Evolutionary conservation across 2,329 filamentous ascomycete genomes (phyloP).

Genomic region (Diplodia intermedia): DNA sequence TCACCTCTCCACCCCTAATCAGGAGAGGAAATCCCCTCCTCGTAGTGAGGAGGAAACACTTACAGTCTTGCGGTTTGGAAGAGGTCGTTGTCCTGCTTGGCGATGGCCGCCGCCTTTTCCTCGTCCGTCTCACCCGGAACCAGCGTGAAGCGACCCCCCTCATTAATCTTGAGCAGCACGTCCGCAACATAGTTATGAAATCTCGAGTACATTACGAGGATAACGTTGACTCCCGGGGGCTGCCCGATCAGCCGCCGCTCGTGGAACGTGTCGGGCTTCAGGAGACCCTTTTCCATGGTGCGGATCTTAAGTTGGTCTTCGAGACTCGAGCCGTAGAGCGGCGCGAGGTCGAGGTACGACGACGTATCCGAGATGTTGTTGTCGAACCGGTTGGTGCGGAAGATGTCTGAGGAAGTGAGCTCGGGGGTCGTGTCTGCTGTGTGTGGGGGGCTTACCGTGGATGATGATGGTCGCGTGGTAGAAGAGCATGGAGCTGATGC

Average conservation of each 20-base stretch:
- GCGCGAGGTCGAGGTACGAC: constrained; percentile 57
- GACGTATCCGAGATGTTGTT: constrained; percentile 49
- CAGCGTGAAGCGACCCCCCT: constrained; percentile 48
- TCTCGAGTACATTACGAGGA: constrained; percentile 48
- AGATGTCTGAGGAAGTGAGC: constrained; percentile 46
- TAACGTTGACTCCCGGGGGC: constrained; percentile 46
- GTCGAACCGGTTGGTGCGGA: constrained; percentile 49
- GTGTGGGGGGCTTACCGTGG: constrained; percentile 46
- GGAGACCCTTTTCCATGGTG: constrained; percentile 47
- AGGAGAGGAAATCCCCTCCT: no score
- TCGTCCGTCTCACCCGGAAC: constrained; percentile 33
- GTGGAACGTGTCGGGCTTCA: constrained; percentile 51
- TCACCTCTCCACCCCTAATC: no score
- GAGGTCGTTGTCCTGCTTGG: constrained; percentile 46
- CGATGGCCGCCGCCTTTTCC: constrained; percentile 35
- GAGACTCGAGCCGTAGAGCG: constrained; percentile 52
- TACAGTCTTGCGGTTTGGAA: constrained; percentile 47
- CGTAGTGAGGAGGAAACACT: not conserved
- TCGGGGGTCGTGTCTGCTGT: not conserved
- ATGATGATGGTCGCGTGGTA: constrained; percentile 61
- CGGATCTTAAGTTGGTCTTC: constrained; percentile 48
- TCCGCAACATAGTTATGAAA: constrained; percentile 52
- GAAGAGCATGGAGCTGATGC: constrained; percentile 57
- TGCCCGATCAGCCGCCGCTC: constrained; percentile 45
- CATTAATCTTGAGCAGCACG: constrained; percentile 52